Evolutionary conservation across 1,284 basidiomycete genomes (phyloP), one percentile per base, ranked within the genome.

Genomic region (Butyriboletus appendiculatus): DNA sequence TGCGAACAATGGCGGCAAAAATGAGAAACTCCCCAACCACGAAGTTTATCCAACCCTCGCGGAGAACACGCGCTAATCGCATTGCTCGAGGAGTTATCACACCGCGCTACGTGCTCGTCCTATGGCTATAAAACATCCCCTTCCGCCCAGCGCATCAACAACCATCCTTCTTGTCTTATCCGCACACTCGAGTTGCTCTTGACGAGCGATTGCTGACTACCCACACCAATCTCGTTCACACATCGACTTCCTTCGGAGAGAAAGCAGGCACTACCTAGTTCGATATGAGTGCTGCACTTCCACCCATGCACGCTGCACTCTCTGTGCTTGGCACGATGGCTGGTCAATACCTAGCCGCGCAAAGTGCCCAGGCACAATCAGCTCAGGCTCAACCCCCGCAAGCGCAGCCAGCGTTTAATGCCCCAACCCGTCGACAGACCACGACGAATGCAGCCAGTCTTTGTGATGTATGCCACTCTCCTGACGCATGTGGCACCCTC

Each of bases 301-400:
- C 71, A 11, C 67, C 79, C 59, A 75, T 82, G 64, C 80, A 81
- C 35, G 65, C 78, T 22, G 79, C 81, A 26, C 68, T 83, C 52
- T 81, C 81, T 40, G 69, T 82, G 55, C 73, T 82, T 35, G 75
- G 78, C 38, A 75, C 79, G 5, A 70, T 80, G 57, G 77, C 80
- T 18, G 73, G 75, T 53, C 75, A 75, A 56, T 80, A 80, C 62
- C 71, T 78, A 39, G 73, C 68, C n/a, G 56, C 74, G 11, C 75
- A 77, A 53, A 71, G 55, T 61, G 67, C 64, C 51, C 65, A 58
- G 64, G 64, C 54, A 55, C 73, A 60, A 61, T 59, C 68, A 38
- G 52, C 57, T 28, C 69, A 62, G 51, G 28, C 58, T 34, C 69
- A 66, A 45, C 53, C 63, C 40, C 56, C 53, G 2, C 64, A 67